Percentiles rank a stretch among this genome's conserved stretches.
Conservation (phyloP, 1,139 yeast species). For the Arxiozyma heterogenica region DNA sequence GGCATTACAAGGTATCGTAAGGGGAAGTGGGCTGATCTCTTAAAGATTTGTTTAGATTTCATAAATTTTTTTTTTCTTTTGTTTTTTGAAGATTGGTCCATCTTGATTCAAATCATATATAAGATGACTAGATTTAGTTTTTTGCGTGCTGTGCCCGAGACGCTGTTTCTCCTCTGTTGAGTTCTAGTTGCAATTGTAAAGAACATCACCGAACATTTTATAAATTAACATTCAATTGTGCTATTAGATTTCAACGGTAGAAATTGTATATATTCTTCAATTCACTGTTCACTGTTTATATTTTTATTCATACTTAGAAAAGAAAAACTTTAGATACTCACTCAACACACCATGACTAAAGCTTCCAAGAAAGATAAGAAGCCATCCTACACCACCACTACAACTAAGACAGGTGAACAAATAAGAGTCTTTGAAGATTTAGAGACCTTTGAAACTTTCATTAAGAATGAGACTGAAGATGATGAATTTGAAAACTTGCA, state of each 20-base stretch:
- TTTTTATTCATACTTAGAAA: no score
- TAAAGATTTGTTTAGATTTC: background rate
- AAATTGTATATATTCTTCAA: no score
- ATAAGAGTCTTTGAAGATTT: slow-evolving; percentile 49
- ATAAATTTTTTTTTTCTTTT: no score
- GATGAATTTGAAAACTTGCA: slow-evolving; percentile 62
- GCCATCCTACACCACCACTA: slow-evolving; percentile 21
- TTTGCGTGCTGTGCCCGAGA: background rate
- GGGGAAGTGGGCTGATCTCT: background rate
- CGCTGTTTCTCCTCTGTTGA: no score
- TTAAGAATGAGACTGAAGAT: slow-evolving; percentile 69
- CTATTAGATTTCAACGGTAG: background rate
- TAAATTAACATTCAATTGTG: no score
- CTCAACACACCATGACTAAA: slow-evolving; percentile 17
- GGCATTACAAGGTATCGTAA: background rate
- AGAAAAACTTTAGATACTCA: background rate
- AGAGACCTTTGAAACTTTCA: slow-evolving; percentile 51
- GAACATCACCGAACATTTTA: background rate
- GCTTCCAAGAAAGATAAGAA: slow-evolving; percentile 20
- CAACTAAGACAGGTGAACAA: slow-evolving; percentile 26
- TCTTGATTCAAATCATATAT: no score
- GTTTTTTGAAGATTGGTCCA: background rate
- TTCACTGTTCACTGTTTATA: no score
- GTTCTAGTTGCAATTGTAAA: background rate
- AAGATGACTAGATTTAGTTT: background rate